These are phyloP conservation scores for Sphenostylis stenocarpa DNA, from an alignment of 306 rosid genomes.

Conservation along the genomic window DNA sequence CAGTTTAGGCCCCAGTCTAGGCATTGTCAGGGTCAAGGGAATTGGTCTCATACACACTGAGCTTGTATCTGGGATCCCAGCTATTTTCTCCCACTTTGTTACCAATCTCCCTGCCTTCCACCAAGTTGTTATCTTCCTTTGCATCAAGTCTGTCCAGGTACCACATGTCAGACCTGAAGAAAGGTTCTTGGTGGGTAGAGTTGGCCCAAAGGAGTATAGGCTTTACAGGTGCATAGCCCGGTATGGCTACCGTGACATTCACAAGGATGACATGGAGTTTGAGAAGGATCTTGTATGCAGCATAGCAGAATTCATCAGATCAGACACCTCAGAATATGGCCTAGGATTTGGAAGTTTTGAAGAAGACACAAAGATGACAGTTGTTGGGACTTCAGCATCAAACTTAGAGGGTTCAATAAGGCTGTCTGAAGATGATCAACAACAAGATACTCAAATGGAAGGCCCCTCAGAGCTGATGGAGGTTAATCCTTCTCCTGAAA, in stretches of 20 bases:
- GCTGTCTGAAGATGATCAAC: slow-evolving; percentile 56
- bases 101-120: slow-evolving; percentile 98
- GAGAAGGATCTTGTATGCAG: slow-evolving; percentile 90
- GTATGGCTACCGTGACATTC: slow-evolving; percentile 87
- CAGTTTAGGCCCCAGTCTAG: slow-evolving; percentile 70
- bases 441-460: slow-evolving; percentile 34
- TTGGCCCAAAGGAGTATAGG: slow-evolving; percentile 93
- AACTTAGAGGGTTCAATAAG: slow-evolving; percentile 58
- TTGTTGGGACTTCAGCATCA: slow-evolving; percentile 82
- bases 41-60: slow-evolving; percentile 96
- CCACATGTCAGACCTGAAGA: slow-evolving; percentile 91
- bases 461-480: slow-evolving; percentile 68
- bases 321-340: slow-evolving; percentile 49
- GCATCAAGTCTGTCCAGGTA: slow-evolving; percentile 92
- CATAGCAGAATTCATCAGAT: slow-evolving; percentile 80
- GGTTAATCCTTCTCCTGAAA: slow-evolving; percentile 58
- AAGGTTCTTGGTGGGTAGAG: slow-evolving; percentile 92
- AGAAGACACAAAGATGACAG: slow-evolving; percentile 74
- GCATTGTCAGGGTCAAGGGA: slow-evolving; percentile 89
- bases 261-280: slow-evolving; percentile 83
- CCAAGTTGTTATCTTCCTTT: slow-evolving; percentile 92
- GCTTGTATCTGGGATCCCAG: slow-evolving; percentile 93
- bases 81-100: slow-evolving; percentile 95
- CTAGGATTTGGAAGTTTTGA: slow-evolving; percentile 42
- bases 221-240: slow-evolving; percentile 94